Base-by-base conservation (phyloP, 2,329 filamentous ascomycete genomes). In the Hypoxylon sp. region DNA sequence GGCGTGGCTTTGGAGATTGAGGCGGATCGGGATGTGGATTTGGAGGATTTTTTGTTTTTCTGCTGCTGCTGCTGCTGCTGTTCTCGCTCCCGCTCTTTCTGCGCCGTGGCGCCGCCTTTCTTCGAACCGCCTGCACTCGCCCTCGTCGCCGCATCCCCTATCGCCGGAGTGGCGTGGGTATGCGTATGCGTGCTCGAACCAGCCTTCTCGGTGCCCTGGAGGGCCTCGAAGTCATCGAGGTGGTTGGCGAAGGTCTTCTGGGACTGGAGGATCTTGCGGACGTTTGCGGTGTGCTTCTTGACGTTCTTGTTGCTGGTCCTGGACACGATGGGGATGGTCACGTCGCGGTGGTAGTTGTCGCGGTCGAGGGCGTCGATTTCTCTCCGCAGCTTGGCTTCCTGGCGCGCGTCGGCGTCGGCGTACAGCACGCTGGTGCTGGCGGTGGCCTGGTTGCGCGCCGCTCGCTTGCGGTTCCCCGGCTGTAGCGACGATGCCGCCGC, bases 201-300 rank as follows among this genome's bases (percentile, higher is more conserved):
- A 1, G 54, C 76, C 79, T 79, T 78, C 31, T 82, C 81, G n/a
- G 68, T 81, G 66, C 85, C 83, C 73, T 44, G 40, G 17, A 89
- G 82, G 7, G 92, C 92, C 73, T 92, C 86, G 78, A 91, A 93
- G 78, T 96, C 93, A 73, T 93, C 91, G 51, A 95, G 85, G 78
- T 95, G 91, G 81, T 96, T 94, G 69, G 89, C 89, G 79, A 95
- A 95, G 2, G 92, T 94, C 82, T 95, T 94, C 77, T 94, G 91
- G 27, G 91, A 93, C 72, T 91, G 89, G 62, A 96, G 83, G 69
- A 96, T 94, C 81, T 91, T 91, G 74, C 92, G 89, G 27, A 94
- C 91, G 72, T 89, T 90, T 37, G 89, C 85, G 6, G 91, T 93
- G 78, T 89, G 88, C 75, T 90, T 91, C 73, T 77, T 78, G 59